Base-by-base conservation (phyloP, 139 green algal species). In the Chlorella sp. region DNA sequence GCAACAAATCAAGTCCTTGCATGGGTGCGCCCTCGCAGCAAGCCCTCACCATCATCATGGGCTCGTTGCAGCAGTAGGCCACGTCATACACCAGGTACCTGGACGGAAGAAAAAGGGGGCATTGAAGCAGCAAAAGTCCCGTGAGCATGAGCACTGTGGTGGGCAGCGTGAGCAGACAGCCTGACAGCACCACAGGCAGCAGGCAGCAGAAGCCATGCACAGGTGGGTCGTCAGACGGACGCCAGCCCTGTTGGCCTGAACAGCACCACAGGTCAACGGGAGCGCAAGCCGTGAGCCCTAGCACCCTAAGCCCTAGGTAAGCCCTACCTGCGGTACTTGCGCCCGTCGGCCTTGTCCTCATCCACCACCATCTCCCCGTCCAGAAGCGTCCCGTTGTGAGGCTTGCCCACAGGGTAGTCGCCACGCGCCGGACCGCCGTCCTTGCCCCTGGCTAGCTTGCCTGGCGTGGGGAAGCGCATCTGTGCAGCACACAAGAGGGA, bases 291-390 rank as follows among this genome's bases (percentile, higher is more conserved):
- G 14, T 59, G 17, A 59, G 49, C 14, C 17, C 10, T 17, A 59
- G 10, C 49, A 26, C 10, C 17, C 49, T 17, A 59, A 59, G 14
- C 14, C 49, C 10, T 59, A 17, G 20, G 14, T 72, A 34, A 66
- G 10, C 23, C 59, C 3, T 81, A 92, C 27, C 84, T 79, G 6
- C 92, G 74, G 29, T 42, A 76, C 32, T 83, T 66, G 62, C 67
- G 69, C 51, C 72, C 75, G 1, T 82, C 75, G n/a, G 72, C 62
- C 30, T 75, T 35, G 60, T 93, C 83, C 0, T 88, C 74, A 74
- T 98, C 92, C 36, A 98, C 79, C 29, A 98, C 86, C 94, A 98
- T 97, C 82, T 99, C 95, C 3, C 95, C 95, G 72, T 99, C 95
- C 76, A 98, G 79, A 65, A 99, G 72, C 27, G 94, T 76, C 4